Base-by-base conservation (phyloP, 768 basidiomycete genomes). In the Leccinum fibrillosum region DNA sequence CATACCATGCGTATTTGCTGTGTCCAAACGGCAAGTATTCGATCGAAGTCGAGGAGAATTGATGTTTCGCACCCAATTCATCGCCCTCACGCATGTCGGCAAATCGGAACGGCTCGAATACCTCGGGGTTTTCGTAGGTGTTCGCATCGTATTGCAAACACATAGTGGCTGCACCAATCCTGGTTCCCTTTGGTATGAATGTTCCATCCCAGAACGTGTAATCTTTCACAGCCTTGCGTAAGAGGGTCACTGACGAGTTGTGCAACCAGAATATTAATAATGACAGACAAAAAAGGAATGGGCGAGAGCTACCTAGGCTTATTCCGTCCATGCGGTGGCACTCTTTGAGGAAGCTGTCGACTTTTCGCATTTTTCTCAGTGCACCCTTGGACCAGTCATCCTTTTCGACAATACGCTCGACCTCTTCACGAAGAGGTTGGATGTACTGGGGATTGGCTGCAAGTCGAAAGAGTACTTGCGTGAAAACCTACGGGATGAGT, bases 331-430 rank as follows among this genome's bases (percentile, higher is more conserved):
- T 17, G 23, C 61, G 61, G 9, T 57, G 54, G 10, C 54, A 62
- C 5, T 62, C 61, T 30, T 11, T 62, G 7, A 62, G 28, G 45
- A 60, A 57, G 55, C 55, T 57, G 5, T 60, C 59, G 5, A 57
- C 9, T 13, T 57, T 60, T 9, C 34, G 28, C 59, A 60, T 60
- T 21, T 58, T 57, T 17, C n/a, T 6, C n/a, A 60, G 9, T n/a
- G 50, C 30, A 10, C 0, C n/a, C 12, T 58, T 57, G 0, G 55
- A 28, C 61, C 61, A 62, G 15, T 47, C 60, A 2, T 57, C 54
- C 45, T 49, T 30, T 35, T 42, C 19, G 0, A 57, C 13, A 23
- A 53, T 35, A 2, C 2, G 8, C 7, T 62, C 60, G 1, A 61
- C 60, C 15, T 56, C 58, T 13, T 59, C 58, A 8, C 58, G 55